Percentiles rank a stretch among this genome's conserved stretches.
Conservation (phyloP, 805 yeast genomes). For the Lachancea thermotolerans region DNA sequence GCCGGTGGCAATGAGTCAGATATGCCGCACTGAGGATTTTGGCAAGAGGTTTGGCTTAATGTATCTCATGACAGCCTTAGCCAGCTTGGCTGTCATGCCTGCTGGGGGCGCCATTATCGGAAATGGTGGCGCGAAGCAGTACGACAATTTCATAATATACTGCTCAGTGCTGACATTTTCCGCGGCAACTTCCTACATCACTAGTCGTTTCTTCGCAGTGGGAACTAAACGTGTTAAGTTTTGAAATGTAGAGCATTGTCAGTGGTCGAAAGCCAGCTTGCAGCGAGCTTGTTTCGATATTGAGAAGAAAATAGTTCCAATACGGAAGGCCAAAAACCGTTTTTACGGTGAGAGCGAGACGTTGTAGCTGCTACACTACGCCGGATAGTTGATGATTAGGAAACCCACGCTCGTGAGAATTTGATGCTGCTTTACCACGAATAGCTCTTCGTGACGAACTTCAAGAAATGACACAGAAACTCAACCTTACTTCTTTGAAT, state of each 20-base stretch:
- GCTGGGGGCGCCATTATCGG: constrained; percentile 43
- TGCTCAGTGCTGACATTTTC: constrained; percentile 32
- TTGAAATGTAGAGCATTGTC: neutral
- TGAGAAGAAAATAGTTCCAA: constrained; percentile 11
- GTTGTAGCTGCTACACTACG: constrained; percentile 28
- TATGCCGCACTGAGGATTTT: constrained; percentile 55
- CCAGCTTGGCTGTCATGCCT: constrained; percentile 39
- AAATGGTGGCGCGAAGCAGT: constrained; percentile 27
- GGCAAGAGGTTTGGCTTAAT: constrained; percentile 66
- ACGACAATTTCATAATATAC: constrained; percentile 33
- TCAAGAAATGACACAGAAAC: too few species aligned
- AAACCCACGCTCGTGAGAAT: too few species aligned
- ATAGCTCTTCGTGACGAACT: too few species aligned
- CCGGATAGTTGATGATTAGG: constrained; percentile 11
- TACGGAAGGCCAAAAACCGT: constrained; percentile 21
- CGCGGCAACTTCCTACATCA: constrained; percentile 35
- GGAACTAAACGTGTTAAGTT: constrained; percentile 34
- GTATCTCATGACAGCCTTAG: constrained; percentile 50
- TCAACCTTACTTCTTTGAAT: too few species aligned
- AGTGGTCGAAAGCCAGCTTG: too few species aligned
- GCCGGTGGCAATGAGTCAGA: constrained; percentile 63
- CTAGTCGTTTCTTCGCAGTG: constrained; percentile 38
- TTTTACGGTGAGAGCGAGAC: constrained; percentile 22
- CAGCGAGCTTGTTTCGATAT: too few species aligned
- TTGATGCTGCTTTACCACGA: too few species aligned